Evolutionary conservation across 2,329 filamentous ascomycete genomes (phyloP), one percentile per base, ranked within the genome.

Genomic region (Claviceps monticola): DNA sequence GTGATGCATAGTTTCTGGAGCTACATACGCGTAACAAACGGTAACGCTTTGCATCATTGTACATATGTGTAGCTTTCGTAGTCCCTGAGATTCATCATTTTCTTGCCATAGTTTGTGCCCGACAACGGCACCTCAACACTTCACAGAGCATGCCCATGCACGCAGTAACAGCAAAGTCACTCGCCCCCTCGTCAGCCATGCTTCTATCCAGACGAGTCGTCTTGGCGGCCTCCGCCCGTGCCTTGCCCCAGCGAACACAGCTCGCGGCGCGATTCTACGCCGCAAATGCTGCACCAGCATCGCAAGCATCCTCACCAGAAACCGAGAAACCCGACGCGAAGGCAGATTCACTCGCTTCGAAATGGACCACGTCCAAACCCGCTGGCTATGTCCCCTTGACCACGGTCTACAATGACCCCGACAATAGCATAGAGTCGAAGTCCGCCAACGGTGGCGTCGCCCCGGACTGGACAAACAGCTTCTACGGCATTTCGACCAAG

Each of bases 401-500:
- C 48, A 51, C 56, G 48, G 49, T 51, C 49, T 50, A 53, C 55
- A 48, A 49, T 48, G 14, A 34, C 29, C 29, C 29, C 29, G 29
- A 34, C 11, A 34, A 34, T 11, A 34, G 29, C 29, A 34, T 9
- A 34, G 29, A 34, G 29, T 34, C 29, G 29, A 11, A 11, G 29
- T 34, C 51, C 4, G 16, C 19, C 57, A 19, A 53, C 48, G 44
- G 49, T 5, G n/a, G 13, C 26, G 26, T 53, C 23, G 45, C 29
- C 46, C 21, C 80, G 55, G 84, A 95, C 74, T 95, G 90, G 90
- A 80, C 84, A 19, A 81, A 78, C 48, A 94, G 87, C 14, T 95
- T 84, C 72, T 82, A 91, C 66, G 87, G 88, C 13, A 78, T 95
- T 17, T 84, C 83, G 38, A 74, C 76, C 0, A 72, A 73, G 37